A percentile compares a stretch with the other conserved stretches of the same genome.
Evolutionary conservation across 2,329 filamentous ascomycete species (phyloP).

Genomic region (Pleomassaria siparia): DNA sequence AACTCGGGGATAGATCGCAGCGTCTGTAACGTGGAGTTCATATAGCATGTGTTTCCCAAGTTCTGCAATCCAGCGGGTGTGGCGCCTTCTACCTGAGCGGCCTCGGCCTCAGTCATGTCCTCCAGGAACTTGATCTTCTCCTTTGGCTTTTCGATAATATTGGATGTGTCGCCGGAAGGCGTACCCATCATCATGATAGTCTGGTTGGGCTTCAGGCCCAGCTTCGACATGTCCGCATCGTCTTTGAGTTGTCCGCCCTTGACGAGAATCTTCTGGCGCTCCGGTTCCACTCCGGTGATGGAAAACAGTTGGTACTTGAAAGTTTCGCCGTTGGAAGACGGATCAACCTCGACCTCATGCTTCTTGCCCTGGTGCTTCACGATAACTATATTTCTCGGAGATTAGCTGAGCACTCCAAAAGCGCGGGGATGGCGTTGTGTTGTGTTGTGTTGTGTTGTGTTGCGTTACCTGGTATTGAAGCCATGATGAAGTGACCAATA

Average conservation of each 20-base stretch:
- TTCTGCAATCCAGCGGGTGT: conserved; percentile 88
- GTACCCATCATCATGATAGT: conserved; percentile 97
- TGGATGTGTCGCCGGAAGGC: conserved; percentile 65
- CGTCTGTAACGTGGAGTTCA: conserved; percentile 96
- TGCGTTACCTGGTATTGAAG: conserved; percentile 38
- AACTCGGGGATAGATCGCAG: conserved; percentile 88
- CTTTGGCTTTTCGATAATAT: conserved; percentile 69
- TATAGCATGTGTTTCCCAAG: conserved; percentile 95
- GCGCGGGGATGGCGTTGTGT: neutral
- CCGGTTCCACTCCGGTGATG: conserved; percentile 91
- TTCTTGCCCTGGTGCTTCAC: conserved; percentile 96
- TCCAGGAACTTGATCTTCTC: conserved; percentile 86
- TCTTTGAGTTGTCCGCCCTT: conserved; percentile 95
- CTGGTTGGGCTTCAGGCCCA: conserved; percentile 84
- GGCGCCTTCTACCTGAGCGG: conserved; percentile 78
- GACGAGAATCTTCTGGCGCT: conserved; percentile 92
- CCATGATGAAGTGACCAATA: conserved; percentile 26
- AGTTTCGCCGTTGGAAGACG: conserved; percentile 79
- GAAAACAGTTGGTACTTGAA: conserved; percentile 97
- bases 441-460: conserved; percentile 42
- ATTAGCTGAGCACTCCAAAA: conserved; percentile 21
- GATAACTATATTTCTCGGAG: conserved; percentile 61
- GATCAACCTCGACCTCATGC: conserved; percentile 90
- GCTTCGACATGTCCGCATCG: conserved; percentile 80
- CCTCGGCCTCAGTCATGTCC: conserved; percentile 96